Evolutionary conservation across 257 asterid genomes (phyloP), one percentile per base, ranked within the genome.

Genomic region (Orobanche coerulescens): DNA sequence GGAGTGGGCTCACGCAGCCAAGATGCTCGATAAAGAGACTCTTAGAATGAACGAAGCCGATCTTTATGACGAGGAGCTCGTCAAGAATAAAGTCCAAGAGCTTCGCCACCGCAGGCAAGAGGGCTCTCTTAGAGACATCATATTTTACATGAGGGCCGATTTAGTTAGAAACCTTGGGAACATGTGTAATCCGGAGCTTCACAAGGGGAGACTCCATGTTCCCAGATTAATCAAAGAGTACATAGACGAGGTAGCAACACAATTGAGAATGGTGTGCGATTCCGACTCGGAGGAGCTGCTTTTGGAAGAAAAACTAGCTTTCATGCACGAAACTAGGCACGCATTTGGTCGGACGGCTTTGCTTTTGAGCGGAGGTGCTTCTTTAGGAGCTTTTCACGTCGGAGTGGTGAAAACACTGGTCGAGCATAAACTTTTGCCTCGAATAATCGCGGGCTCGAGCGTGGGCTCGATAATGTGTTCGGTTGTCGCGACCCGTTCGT

Each of bases 1-100:
- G 69, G 97, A 93, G 65, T 93, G 98, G 98, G 95, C 96, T 58
- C 98, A 93, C 73, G 97, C 95, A 25, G 90, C 98, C 13, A 83
- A 76, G 70, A 89, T 93, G 98, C 65, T 89, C 40, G 98, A 89
- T 59, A 93, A 76, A 50, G 97, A 86, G 66, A 80, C 90, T 13
- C 87, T 67, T 50, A 86, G 57, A 54, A 71, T 84, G 89, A 88
- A 86, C 40, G 95, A 89, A 30, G 53, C 86, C 0, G 79, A 89
- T 72, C 84, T 93, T 4, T 93, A 86, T 28, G 98, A 93, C 11
- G 98, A 75, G 49, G 98, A 93, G 48, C 94, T 92, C 19, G 95
- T 93, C 1, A 76, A 85, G 62, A 77, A 86, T 70, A 89, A 89
- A 49, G 88, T 93, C 61, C 87, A 79, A 64, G 97, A 93, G 80